phyloP scores from a whole-genome alignment of 1,284 basidiomycete species.

The Boletus mariae region DNA sequence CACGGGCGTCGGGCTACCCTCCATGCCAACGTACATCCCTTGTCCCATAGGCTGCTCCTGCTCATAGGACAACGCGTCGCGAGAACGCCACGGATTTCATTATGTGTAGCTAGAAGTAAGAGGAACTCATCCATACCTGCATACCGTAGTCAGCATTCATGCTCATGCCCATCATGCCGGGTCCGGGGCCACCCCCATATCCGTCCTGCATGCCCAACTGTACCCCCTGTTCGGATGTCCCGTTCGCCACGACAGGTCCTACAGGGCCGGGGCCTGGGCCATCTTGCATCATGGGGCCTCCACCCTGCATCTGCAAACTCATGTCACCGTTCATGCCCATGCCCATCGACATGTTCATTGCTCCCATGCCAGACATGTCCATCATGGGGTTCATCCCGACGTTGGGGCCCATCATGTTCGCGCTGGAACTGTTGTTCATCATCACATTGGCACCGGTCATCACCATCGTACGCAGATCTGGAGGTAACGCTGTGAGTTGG shows the following conservation, averaged over 20 bases:
- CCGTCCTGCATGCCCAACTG: constrained; percentile 46
- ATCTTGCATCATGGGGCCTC: constrained; percentile 42
- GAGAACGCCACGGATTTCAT: constrained; percentile 36
- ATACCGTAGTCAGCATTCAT: constrained; percentile 50
- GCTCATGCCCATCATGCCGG: constrained; percentile 56
- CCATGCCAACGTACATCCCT: constrained; percentile 56
- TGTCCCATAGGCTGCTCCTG: constrained; percentile 46
- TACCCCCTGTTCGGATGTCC: constrained; percentile 43
- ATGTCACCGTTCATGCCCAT: constrained; percentile 49
- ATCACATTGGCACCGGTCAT: constrained; percentile 72
- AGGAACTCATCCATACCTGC: constrained; percentile 49
- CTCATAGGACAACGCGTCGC: constrained; percentile 28
- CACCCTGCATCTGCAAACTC: constrained; percentile 40
- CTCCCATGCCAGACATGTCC: constrained; percentile 47
- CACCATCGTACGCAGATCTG: constrained; percentile 78
- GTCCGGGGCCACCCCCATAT: constrained; percentile 40
- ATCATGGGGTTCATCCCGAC: constrained; percentile 40
- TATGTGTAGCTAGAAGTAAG: constrained; percentile 39
- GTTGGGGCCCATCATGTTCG: constrained; percentile 55
- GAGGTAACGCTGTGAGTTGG: constrained; percentile 67
- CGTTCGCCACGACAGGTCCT: constrained; percentile 34
- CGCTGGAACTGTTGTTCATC: constrained; percentile 52
- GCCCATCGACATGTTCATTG: constrained; percentile 55
- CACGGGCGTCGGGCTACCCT: constrained; percentile 39
- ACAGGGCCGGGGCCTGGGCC: constrained; percentile 34